Base-by-base conservation (phyloP, 2,329 filamentous ascomycete genomes). In the Helotiales sp. region DNA sequence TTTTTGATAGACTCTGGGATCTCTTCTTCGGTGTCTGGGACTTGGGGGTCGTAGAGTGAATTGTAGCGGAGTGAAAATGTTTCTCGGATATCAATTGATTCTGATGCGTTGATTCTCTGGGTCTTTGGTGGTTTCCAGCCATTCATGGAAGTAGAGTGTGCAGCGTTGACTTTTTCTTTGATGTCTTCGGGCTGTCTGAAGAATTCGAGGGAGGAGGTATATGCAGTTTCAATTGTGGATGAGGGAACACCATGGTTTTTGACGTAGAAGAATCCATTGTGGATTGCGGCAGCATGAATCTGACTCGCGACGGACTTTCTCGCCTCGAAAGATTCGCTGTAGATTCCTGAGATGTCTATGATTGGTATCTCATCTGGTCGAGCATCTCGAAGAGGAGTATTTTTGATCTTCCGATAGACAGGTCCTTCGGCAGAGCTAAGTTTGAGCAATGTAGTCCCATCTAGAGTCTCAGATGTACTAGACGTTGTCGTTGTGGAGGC, bases 241-340 rank as follows among this genome's bases (percentile, higher is more conserved):
- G 24, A 12, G 0, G 42, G 17, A 19, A 76, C 71, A 0, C 73
- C 74, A 55, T 76, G 72, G 46, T 77, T 76, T 47, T 72, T 72
- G 54, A 78, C 67, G 54, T 78, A 78, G 63, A 78, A 77, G 63
- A 78, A 78, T 0, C 76, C 76, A 0, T 70, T 76, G 30, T 70
- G 74, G 29, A 73, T 66, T 3, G 73, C 71, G 0, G 76, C 76
- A 8, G 68, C 58, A 30, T 69, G 70, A 4, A 79, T 71, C 22
- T 69, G 58, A 2, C 59, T 48, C 0, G 77, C 76, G 1, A 78
- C 66, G 2, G 59, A 60, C 22, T 72, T 70, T 2, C 75, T 71
- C 5, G 69, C 69, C 8, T 68, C 62, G 0, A 73, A 38, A 19
- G 70, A 63, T 1, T 67, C 65, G 40, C 74, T 69, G 38, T 73